Evolutionary conservation across 495 filamentous ascomycete species (phyloP).

Genomic region (Hypoxylon perforatum): DNA sequence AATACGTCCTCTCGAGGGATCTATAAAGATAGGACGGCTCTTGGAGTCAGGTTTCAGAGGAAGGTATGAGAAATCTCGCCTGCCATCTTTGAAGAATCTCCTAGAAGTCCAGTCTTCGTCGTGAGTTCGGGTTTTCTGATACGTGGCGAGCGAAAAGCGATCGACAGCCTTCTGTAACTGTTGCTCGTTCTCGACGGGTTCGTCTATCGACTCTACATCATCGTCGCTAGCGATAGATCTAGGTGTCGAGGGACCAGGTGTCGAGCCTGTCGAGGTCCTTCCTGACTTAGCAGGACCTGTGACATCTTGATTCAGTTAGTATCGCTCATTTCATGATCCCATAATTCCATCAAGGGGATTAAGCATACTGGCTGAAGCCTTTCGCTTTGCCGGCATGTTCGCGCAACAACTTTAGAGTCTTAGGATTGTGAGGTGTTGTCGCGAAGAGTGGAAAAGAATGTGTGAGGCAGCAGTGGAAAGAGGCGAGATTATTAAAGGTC

Average conservation of each 20-base stretch:
- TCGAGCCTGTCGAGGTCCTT: slow-evolving; percentile 71
- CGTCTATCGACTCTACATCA: slow-evolving; percentile 59
- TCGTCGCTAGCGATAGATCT: slow-evolving; percentile 76
- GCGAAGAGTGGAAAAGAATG: slow-evolving; percentile 10
- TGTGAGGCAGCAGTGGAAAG: slow-evolving; percentile 4
- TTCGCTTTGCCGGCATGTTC: slow-evolving; percentile 81
- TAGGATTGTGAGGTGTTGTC: neutral
- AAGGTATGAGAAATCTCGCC: slow-evolving; percentile 80
- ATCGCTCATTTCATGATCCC: slow-evolving; percentile 54
- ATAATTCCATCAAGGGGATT: slow-evolving; percentile 28
- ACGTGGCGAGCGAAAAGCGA: slow-evolving; percentile 68
- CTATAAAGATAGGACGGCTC: slow-evolving; percentile 91
- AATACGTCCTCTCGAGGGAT: slow-evolving; percentile 83
- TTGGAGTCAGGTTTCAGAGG: slow-evolving; percentile 87
- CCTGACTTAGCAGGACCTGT: slow-evolving; percentile 64
- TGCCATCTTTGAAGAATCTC: slow-evolving; percentile 54
- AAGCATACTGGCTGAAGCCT: slow-evolving; percentile 70
- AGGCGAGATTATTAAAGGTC: slow-evolving; percentile 14
- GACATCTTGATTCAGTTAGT: slow-evolving; percentile 52
- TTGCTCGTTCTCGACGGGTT: slow-evolving; percentile 61
- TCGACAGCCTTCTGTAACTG: slow-evolving; percentile 70
- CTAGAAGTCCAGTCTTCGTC: slow-evolving; percentile 58
- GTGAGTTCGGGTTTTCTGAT: slow-evolving; percentile 51
- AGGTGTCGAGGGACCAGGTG: slow-evolving; percentile 73
- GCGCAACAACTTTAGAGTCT: neutral